Conservation (phyloP, 2,329 filamentous ascomycete genomes). For the Fusarium kyushuense region DNA sequence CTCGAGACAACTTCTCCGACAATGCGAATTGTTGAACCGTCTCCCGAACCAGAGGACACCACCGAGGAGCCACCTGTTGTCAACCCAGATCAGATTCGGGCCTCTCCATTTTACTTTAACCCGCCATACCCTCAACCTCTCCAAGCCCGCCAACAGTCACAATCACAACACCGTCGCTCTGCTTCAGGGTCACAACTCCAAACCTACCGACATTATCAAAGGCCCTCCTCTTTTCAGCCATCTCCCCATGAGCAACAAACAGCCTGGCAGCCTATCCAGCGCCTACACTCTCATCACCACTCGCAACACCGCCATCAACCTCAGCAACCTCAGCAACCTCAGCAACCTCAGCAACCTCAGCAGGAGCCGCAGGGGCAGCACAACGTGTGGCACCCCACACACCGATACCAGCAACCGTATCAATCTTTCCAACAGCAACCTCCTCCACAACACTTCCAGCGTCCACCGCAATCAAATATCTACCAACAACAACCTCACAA, state of each 20-base stretch:
- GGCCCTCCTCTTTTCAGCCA: conserved; percentile 31
- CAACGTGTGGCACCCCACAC: conserved; percentile 26
- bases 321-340: conserved; percentile 29
- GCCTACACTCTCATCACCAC: conserved; percentile 38
- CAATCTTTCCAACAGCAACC: conserved; percentile 43
- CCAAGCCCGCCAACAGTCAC: conserved; percentile 21
- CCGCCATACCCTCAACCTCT: conserved; percentile 45
- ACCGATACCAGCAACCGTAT: conserved; percentile 40
- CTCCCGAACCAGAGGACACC: conserved; percentile 49
- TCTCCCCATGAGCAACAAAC: conserved; percentile 36
- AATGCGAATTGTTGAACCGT: conserved; percentile 55
- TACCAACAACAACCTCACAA: conserved; percentile 36
- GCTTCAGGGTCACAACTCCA: conserved; percentile 26
- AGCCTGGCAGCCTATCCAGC: conserved; percentile 27
- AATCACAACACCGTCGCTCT: conserved; percentile 35
- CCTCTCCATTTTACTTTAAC: conserved; percentile 42
- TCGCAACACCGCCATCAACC: conserved; percentile 35
- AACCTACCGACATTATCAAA: conserved; percentile 35
- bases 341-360: conserved; percentile 18
- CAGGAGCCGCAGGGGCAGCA: conserved; percentile 27
- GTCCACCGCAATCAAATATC: conserved; percentile 24
- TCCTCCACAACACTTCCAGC: conserved; percentile 33
- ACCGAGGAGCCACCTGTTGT: conserved; percentile 25
- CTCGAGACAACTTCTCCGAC: conserved; percentile 51
- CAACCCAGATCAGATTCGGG: conserved; percentile 18